phyloP scores from a whole-genome alignment of 441 rosid species.

The Adansonia grandidieri region DNA sequence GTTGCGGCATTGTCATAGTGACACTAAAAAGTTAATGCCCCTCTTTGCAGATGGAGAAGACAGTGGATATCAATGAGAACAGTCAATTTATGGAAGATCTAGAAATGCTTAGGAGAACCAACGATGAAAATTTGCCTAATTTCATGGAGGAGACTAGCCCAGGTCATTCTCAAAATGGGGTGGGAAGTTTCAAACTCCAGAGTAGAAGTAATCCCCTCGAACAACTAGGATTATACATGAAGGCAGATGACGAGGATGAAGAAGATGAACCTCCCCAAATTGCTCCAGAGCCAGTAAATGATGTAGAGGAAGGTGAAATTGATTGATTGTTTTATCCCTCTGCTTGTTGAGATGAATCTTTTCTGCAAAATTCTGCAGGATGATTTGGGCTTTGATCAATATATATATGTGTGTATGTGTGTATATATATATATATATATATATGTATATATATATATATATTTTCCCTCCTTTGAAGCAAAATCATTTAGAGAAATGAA shows the following conservation, averaged over 20 bases:
- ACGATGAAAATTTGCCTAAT: too few species aligned
- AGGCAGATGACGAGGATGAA: slow-evolving; percentile 75
- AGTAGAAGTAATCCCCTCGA: slow-evolving; percentile 75
- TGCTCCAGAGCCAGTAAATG: slow-evolving; percentile 43
- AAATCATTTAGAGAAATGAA: background rate
- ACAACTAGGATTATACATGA: slow-evolving; percentile 81
- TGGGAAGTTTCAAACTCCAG: slow-evolving; percentile 41
- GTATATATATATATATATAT: too few species aligned
- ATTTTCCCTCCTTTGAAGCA: background rate
- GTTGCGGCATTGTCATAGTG: background rate
- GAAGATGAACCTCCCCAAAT: slow-evolving; percentile 48
- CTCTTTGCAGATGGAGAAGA: slow-evolving; percentile 82
- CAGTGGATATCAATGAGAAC: slow-evolving; percentile 83
- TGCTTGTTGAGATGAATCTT: background rate
- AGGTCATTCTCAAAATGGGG: too few species aligned
- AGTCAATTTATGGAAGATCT: slow-evolving; percentile 79
- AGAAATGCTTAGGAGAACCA: slow-evolving; percentile 47
- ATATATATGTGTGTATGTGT: too few species aligned
- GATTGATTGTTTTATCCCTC: slow-evolving; percentile 26
- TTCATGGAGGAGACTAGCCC: too few species aligned
- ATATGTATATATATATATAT: too few species aligned
- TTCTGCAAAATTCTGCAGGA: background rate
- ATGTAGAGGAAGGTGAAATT: slow-evolving; percentile 58
- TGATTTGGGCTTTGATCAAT: too few species aligned
- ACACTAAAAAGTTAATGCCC: slow-evolving; percentile 10